Conservation (phyloP, 441 rosid species). For the Pelargonium australe region DNA sequence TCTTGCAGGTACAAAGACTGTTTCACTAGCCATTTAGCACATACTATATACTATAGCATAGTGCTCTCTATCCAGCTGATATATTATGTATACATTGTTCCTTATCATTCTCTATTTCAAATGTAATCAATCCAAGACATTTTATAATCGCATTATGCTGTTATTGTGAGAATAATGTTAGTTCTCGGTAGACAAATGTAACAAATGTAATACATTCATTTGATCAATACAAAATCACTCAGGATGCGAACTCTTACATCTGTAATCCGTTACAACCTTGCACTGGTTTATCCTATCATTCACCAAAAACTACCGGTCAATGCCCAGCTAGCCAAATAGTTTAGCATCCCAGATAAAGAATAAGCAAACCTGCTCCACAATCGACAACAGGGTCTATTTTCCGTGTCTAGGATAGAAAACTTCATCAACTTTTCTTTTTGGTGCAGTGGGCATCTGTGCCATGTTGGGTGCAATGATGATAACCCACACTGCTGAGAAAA, state of each 20-base stretch:
- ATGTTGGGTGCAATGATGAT: conserved; percentile 55
- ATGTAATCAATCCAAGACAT: neutral
- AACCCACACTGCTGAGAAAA: conserved; percentile 62
- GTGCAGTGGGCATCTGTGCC: conserved; percentile 92
- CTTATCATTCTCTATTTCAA: neutral
- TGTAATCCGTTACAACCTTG: neutral
- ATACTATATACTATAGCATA: neutral
- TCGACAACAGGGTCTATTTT: conserved; percentile 6
- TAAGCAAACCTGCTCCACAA: neutral
- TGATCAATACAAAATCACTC: neutral
- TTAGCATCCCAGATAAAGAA: neutral
- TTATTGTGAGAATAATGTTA: neutral
- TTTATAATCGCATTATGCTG: neutral
- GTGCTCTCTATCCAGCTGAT: neutral
- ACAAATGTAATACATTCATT: conserved; percentile 2
- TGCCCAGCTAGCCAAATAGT: neutral
- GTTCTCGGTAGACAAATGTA: neutral
- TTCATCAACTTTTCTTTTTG: conserved; percentile 32
- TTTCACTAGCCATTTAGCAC: neutral
- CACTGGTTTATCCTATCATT: neutral
- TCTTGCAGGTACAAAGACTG: neutral
- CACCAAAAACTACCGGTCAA: neutral
- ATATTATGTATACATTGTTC: neutral
- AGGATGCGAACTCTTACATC: neutral
- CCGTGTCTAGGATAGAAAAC: neutral